Evolutionary conservation across 1,284 basidiomycete species (phyloP).

Genomic region (Microbotryum lychnidis-dioicae): DNA sequence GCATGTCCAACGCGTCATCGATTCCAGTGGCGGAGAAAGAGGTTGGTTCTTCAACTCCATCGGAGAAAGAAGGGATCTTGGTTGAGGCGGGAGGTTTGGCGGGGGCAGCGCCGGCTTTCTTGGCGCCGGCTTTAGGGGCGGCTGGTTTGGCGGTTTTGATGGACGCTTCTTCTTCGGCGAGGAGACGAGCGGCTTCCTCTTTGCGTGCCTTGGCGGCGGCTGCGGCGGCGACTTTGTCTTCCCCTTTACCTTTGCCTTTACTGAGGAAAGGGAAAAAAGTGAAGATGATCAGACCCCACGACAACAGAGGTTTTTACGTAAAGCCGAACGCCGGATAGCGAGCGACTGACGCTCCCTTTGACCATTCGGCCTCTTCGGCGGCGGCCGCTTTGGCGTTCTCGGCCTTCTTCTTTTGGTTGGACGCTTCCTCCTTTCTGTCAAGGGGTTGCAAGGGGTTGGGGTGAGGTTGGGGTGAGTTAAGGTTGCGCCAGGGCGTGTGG

Average conservation of each 20-base stretch:
- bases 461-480: no score
- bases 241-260: conserved; percentile 37
- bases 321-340: no score
- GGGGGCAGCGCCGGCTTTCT: conserved; percentile 47
- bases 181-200: conserved; percentile 45
- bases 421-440: no score
- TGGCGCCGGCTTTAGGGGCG: conserved; percentile 54
- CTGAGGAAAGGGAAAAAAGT: not conserved
- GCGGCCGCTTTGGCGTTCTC: conserved; percentile 37
- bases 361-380: conserved; percentile 71
- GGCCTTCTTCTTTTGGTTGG: not conserved
- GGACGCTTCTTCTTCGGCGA: conserved; percentile 73
- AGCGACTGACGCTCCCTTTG: conserved; percentile 47
- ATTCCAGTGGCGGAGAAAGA: conserved; percentile 76
- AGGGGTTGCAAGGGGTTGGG: no score
- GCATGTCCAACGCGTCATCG: conserved; percentile 82
- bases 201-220: conserved; percentile 40
- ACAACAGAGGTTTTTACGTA: no score
- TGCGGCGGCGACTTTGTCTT: conserved; percentile 40
- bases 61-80: conserved; percentile 9
- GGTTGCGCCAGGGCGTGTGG: no score
- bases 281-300: no score
- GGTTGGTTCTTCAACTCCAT: conserved; percentile 42
- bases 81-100: conserved; percentile 1
- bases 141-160: conserved; percentile 55